A percentile compares a stretch with the other conserved stretches of the same genome.
Evolutionary conservation across 75 land plant genomes (phyloP).

Genomic region (Pinus albicaulis): DNA sequence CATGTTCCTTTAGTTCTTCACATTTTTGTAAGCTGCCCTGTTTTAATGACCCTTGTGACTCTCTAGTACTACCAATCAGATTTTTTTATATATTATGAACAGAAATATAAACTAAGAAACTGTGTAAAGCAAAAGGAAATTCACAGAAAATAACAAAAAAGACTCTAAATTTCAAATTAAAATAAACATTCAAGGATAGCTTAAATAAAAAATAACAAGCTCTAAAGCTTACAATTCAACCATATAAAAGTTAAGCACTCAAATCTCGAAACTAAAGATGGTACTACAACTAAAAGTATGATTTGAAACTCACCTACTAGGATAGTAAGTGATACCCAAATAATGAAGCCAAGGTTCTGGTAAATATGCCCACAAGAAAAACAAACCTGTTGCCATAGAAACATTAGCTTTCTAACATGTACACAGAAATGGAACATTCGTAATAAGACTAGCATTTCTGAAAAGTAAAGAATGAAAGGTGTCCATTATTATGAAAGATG

Average conservation of each 20-base stretch:
- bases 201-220: not conserved
- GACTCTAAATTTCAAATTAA: not conserved
- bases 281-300: not conserved
- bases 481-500: not conserved
- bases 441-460: not conserved
- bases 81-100: not conserved
- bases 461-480: not conserved
- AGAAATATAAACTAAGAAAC: not conserved
- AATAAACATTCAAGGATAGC: not conserved
- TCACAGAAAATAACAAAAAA: not conserved
- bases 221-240: not conserved
- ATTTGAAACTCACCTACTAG: conserved; percentile 52
- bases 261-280: not conserved
- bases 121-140: not conserved
- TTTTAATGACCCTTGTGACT: too few species aligned
- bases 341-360: conserved; percentile 82
- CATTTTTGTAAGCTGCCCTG: too few species aligned
- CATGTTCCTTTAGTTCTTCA: too few species aligned
- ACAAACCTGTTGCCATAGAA: conserved; percentile 39
- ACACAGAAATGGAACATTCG: not conserved
- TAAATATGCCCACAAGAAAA: conserved; percentile 78
- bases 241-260: not conserved
- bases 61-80: not conserved
- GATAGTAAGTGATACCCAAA: conserved; percentile 80
- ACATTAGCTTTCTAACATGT: not conserved